Evolutionary conservation across 176 grass and related monocot species (phyloP), one percentile per base, ranked within the genome.

Genomic region (Stipa capillata): DNA sequence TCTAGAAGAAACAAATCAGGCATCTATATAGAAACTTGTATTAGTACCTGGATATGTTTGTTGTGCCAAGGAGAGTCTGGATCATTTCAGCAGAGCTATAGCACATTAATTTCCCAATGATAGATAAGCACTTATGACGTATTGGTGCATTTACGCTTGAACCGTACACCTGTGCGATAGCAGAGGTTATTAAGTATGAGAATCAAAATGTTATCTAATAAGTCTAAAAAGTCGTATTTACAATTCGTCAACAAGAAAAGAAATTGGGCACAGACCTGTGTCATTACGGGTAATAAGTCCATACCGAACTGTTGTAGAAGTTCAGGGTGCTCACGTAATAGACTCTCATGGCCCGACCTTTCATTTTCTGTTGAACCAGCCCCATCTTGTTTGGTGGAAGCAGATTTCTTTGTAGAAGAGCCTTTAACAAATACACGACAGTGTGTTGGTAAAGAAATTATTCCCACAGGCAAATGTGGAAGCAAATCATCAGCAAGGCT

Each of bases 41-140:
- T 73, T 68, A 65, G 67, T 75, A 97, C 94, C 94, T 97, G 29
- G 94, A 92, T 79, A 94, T 94, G 79, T 97, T 97, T 76, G 94
- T 93, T 67, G 87, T 83, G 47, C 60, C 64, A 78, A 97, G 86
- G 31, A 97, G 86, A 25, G 60, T 84, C 66, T 90, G 89, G 55
- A 97, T 97, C 85, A 90, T 92, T 70, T 94, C 94, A 75, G 94
- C 86, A 7, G 94, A 92, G 67, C 94, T 94, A 73, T 90, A 97
- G 80, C 91, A 86, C 94, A 97, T 97, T 87, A 97, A 78, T 61
- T 97, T 97, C 7, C 86, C 94, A 21, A 97, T 94, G 56, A 97
- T 88, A 3, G 94, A 91, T 50, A 97, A 84, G 58, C 91, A 97
- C 67, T 92, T 97, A 34, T 97, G 87, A 45, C 94, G 94, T 73